phyloP scores from a whole-genome alignment of 768 basidiomycete genomes.

The Rhodotorula taiwanensis region DNA sequence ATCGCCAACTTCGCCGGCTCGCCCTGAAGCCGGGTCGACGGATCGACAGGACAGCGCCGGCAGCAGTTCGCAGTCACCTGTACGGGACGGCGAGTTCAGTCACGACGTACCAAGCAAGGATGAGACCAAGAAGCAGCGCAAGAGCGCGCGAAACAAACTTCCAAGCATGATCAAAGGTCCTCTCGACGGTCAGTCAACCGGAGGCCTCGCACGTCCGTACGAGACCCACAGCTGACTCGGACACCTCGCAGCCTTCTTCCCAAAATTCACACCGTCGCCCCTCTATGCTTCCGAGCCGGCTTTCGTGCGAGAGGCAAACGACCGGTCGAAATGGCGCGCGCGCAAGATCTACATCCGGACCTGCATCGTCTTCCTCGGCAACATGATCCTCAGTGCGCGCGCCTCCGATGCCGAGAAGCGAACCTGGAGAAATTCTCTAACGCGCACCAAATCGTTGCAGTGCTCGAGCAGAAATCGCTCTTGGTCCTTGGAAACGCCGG shows the following conservation, averaged over 20 bases:
- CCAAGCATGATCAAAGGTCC: slow-evolving; percentile 1
- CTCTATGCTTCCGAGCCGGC: slow-evolving; percentile 1
- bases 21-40: too few species aligned
- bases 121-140: neutral
- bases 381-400: slow-evolving; percentile 11
- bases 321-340: slow-evolving; percentile 8
- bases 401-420: neutral
- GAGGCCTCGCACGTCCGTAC: too few species aligned
- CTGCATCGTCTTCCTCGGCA: slow-evolving; percentile 8
- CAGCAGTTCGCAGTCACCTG: too few species aligned
- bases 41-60: too few species aligned
- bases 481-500: slow-evolving; percentile 4
- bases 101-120: neutral
- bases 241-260: slow-evolving; percentile 18
- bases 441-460: too few species aligned
- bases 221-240: neutral
- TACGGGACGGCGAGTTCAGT: too few species aligned
- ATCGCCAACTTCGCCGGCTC: too few species aligned
- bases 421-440: too few species aligned
- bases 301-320: neutral
- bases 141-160: slow-evolving; percentile 6
- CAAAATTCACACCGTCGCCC: neutral
- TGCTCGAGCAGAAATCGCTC: neutral
- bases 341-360: slow-evolving; percentile 16
- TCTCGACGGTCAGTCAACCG: neutral